Conservation (phyloP, 139 green algal species). For the Micractinium conductrix region DNA sequence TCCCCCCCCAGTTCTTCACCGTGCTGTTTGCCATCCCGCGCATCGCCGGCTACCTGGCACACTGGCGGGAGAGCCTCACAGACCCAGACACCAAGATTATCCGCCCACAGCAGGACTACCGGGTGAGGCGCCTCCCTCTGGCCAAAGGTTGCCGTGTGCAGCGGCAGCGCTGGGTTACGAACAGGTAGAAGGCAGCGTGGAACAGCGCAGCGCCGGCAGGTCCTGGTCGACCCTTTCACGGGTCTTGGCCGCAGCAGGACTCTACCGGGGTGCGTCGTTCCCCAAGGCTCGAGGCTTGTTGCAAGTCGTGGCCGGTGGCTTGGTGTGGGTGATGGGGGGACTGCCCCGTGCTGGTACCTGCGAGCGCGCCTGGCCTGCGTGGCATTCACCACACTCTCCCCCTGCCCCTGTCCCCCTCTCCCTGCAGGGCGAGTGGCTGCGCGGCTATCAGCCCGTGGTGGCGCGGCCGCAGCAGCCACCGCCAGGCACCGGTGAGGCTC, state of each 20-base stretch:
- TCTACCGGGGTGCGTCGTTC: no score
- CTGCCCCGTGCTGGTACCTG: not conserved
- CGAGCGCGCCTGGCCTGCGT: not conserved
- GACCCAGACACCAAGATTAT: slow-evolving; percentile 98
- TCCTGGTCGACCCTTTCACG: no score
- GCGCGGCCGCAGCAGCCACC: slow-evolving; percentile 26
- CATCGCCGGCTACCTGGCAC: slow-evolving; percentile 93
- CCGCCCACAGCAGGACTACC: slow-evolving; percentile 97
- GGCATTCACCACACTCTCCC: no score
- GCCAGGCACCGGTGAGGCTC: not conserved
- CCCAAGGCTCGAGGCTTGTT: no score
- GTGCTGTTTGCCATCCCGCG: slow-evolving; percentile 98
- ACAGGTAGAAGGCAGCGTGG: no score
- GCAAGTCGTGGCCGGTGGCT: no score
- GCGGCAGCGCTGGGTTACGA: no score
- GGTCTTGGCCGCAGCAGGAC: no score
- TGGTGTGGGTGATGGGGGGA: no score
- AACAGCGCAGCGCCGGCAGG: no score
- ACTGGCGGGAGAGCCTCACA: slow-evolving; percentile 95
- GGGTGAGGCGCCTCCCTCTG: slow-evolving; percentile 44
- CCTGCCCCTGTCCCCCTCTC: not conserved
- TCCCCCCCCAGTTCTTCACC: slow-evolving; percentile 98
- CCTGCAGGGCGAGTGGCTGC: slow-evolving; percentile 87
- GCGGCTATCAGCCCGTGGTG: slow-evolving; percentile 75
- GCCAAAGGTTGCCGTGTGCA: no score